Evolutionary conservation across 1,284 basidiomycete species (phyloP).

Genomic region (Peniophora sp.): DNA sequence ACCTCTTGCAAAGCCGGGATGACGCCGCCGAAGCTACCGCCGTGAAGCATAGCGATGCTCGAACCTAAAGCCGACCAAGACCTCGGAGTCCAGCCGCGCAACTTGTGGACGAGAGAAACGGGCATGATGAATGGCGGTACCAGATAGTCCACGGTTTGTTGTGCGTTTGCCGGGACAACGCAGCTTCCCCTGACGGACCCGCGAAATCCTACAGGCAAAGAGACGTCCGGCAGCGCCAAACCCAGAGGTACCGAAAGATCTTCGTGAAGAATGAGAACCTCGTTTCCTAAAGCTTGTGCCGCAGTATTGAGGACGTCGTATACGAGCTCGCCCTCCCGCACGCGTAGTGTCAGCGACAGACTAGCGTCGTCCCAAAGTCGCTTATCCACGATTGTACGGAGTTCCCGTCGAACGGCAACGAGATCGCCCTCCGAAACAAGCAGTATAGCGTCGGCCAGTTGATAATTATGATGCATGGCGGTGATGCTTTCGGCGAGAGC

Average conservation of each 20-base stretch:
- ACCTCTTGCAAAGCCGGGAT: slow-evolving; percentile 15
- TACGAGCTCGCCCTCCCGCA: slow-evolving; percentile 12
- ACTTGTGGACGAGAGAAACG: slow-evolving; percentile 19
- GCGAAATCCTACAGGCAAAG: slow-evolving; percentile 12
- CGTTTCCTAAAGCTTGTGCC: slow-evolving; percentile 32
- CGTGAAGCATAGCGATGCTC: slow-evolving; percentile 18
- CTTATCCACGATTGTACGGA: neutral
- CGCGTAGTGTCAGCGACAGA: neutral
- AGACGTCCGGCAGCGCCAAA: slow-evolving; percentile 9
- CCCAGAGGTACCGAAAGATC: slow-evolving; percentile 21
- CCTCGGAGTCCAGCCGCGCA: slow-evolving; percentile 11
- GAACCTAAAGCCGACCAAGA: slow-evolving; percentile 38
- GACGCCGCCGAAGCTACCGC: slow-evolving; percentile 23
- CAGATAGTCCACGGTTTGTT: slow-evolving; percentile 26
- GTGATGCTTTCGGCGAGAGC: no score
- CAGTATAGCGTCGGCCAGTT: no score
- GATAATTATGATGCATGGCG: no score
- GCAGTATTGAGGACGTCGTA: slow-evolving; percentile 26
- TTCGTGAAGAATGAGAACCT: slow-evolving; percentile 45
- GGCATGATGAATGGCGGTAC: slow-evolving; percentile 51
- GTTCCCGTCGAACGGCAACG: neutral
- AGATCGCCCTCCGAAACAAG: neutral
- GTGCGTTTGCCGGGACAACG: neutral
- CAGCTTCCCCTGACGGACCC: slow-evolving; percentile 5
- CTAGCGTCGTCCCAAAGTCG: neutral